Evolutionary conservation across 2,329 filamentous ascomycete genomes (phyloP).

Genomic region (Domatiomyces globalis): DNA sequence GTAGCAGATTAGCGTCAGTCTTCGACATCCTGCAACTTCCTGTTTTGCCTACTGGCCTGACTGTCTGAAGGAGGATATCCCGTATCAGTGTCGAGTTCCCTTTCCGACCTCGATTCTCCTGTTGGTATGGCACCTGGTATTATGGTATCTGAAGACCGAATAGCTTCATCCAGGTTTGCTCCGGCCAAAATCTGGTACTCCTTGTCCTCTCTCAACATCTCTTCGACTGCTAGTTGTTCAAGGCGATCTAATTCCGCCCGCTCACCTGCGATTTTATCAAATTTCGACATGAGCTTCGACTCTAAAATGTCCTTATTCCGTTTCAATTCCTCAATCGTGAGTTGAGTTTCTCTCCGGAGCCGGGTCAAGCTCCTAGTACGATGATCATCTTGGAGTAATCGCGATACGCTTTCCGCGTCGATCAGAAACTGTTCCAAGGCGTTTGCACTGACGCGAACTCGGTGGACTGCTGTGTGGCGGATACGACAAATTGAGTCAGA

Average conservation of each 20-base stretch:
- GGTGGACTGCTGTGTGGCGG: neutral
- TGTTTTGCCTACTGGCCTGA: too few species aligned
- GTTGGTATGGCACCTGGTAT: neutral
- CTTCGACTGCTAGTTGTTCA: slow-evolving; percentile 1
- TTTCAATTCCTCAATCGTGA: slow-evolving; percentile 1
- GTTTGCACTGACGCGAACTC: neutral
- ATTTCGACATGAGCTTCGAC: neutral
- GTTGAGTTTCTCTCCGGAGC: neutral
- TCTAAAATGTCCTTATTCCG: slow-evolving; percentile 2
- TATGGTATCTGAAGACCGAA: too few species aligned
- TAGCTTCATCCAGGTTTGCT: neutral
- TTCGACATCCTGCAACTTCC: too few species aligned
- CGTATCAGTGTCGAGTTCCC: too few species aligned
- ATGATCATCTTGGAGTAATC: neutral
- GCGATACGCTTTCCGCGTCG: neutral
- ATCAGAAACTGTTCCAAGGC: neutral
- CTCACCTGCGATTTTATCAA: slow-evolving; percentile 1
- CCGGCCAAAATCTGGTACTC: slow-evolving; percentile 1
- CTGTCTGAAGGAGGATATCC: too few species aligned
- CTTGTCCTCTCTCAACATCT: slow-evolving; percentile 1
- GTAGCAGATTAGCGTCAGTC: too few species aligned
- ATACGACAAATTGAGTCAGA: neutral
- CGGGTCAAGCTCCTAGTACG: neutral
- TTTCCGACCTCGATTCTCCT: neutral
- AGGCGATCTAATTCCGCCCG: neutral